Conservation (phyloP, 768 basidiomycete species). For the Exidia glandulosa region DNA sequence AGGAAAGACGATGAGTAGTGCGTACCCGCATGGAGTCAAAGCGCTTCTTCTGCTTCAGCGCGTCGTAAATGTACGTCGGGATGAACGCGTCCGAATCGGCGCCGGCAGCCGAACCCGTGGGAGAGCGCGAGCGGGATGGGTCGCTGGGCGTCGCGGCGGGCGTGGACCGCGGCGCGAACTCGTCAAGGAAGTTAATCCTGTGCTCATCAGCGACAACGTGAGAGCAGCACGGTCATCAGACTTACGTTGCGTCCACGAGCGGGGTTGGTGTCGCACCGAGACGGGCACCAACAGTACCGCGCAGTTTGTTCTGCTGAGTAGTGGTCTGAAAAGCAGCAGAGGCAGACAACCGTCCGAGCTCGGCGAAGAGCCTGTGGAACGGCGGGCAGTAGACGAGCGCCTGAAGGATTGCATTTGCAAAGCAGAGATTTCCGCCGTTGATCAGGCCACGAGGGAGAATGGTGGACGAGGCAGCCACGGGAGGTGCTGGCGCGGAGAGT, state of each 20-base stretch:
- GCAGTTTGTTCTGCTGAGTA: constrained; percentile 17
- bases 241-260: constrained; percentile 33
- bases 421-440: constrained; percentile 96
- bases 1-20: constrained; percentile 8
- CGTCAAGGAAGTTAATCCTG: constrained; percentile 62
- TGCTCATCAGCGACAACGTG: neutral
- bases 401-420: constrained; percentile 91
- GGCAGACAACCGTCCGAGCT: constrained; percentile 46
- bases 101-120: neutral
- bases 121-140: neutral
- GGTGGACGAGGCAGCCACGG: constrained; percentile 14
- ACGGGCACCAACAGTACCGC: constrained; percentile 35
- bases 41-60: constrained; percentile 84
- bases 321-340: constrained; percentile 9
- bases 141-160: constrained; percentile 26
- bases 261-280: constrained; percentile 8
- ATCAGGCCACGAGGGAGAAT: constrained; percentile 73
- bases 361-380: constrained; percentile 67
- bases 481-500: constrained; percentile 15
- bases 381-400: constrained; percentile 81
- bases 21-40: constrained; percentile 87
- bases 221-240: neutral
- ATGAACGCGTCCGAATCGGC: constrained; percentile 57
- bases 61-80: constrained; percentile 80
- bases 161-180: constrained; percentile 38